phyloP scores from a whole-genome alignment of 768 basidiomycete species.

The Hygrophoropsis aurantiaca region DNA sequence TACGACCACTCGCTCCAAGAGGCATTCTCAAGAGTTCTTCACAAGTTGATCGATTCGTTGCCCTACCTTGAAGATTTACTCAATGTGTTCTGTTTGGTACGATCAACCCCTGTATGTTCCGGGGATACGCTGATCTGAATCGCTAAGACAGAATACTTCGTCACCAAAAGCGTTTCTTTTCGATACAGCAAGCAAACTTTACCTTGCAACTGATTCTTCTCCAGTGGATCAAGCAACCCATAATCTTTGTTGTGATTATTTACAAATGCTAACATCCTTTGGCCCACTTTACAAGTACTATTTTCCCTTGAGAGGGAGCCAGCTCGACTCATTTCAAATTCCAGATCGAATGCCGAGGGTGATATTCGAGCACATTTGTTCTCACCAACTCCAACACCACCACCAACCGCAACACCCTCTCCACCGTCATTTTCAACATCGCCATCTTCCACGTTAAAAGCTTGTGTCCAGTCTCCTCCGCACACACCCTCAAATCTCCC shows the following conservation, averaged over 20 bases:
- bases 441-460: constrained; percentile 5
- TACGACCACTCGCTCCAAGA: constrained; percentile 92
- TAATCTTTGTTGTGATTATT: constrained; percentile 87
- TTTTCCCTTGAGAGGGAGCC: background rate
- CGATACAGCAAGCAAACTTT: constrained; percentile 79
- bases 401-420: constrained; percentile 13
- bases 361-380: constrained; percentile 4
- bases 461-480: background rate
- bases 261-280: constrained; percentile 84
- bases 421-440: background rate
- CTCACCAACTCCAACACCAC: constrained; percentile 5
- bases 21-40: constrained; percentile 87
- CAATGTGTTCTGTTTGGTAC: constrained; percentile 79
- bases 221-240: constrained; percentile 89
- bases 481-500: constrained; percentile 1
- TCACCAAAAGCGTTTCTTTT: constrained; percentile 94
- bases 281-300: constrained; percentile 80
- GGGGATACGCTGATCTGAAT: background rate
- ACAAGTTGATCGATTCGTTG: constrained; percentile 81
- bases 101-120: constrained; percentile 12
- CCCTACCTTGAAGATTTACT: constrained; percentile 86
- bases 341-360: constrained; percentile 20
- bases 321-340: constrained; percentile 8
- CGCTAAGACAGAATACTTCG: constrained; percentile 69
- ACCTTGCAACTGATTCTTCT: constrained; percentile 91